A percentile compares a stretch with the other conserved stretches of the same genome.
These are phyloP conservation scores for Marasmius oreades DNA, from an alignment of 1,284 basidiomycete genomes.

Conservation along the genomic window DNA sequence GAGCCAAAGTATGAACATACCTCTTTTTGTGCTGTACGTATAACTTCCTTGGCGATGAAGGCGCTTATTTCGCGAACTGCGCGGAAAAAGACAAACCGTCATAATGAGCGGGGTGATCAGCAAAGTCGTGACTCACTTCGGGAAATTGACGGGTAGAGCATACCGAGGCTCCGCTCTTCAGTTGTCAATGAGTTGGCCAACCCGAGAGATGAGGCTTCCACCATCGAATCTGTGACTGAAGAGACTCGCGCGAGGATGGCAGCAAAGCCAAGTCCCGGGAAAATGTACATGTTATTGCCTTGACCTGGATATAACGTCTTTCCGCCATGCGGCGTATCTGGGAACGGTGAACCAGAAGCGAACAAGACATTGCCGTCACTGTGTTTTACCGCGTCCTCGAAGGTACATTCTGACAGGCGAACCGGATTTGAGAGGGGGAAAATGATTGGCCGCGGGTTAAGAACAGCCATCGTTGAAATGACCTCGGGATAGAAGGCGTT, in stretches of 20 bases:
- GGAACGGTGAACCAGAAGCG: conserved; percentile 90
- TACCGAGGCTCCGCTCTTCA: conserved; percentile 63
- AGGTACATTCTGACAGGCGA: conserved; percentile 80
- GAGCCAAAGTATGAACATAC: conserved; percentile 34
- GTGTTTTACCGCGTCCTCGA: conserved; percentile 80
- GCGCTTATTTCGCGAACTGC: conserved; percentile 76
- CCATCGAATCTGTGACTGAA: conserved; percentile 75
- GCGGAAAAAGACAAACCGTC: conserved; percentile 5
- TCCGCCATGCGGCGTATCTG: conserved; percentile 57
- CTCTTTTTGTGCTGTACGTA: conserved; percentile 74
- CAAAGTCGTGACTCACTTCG: conserved; percentile 44
- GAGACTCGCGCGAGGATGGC: conserved; percentile 67
- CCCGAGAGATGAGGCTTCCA: conserved; percentile 75
- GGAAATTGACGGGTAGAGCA: conserved; percentile 76
- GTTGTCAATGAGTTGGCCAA: conserved; percentile 73
- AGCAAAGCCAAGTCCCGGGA: conserved; percentile 77
- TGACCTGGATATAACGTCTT: conserved; percentile 78
- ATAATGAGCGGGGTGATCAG: neutral
- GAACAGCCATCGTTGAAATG: conserved; percentile 78
- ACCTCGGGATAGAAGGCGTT: conserved; percentile 79
- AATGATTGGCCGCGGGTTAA: conserved; percentile 88
- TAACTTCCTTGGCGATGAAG: conserved; percentile 69
- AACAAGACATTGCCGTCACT: conserved; percentile 78
- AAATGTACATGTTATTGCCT: conserved; percentile 89
- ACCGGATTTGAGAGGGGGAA: conserved; percentile 97